phyloP scores from a whole-genome alignment of 345 rosid species.

The Melaleuca alternifolia region DNA sequence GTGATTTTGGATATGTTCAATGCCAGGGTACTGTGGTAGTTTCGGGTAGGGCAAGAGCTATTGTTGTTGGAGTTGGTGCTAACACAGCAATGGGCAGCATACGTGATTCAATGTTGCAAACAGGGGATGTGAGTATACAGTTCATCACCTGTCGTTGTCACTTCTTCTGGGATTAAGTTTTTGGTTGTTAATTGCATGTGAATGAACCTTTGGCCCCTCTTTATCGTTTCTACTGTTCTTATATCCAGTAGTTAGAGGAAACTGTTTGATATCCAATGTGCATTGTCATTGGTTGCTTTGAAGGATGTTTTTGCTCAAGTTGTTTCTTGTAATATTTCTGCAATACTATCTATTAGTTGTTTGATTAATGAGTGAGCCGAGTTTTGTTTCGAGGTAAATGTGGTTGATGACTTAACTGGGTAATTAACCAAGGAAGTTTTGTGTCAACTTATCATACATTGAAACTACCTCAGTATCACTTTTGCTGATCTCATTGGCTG shows the following conservation, averaged over 20 bases:
- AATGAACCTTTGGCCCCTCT: neutral
- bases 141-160: neutral
- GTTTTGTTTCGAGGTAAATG: neutral
- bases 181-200: neutral
- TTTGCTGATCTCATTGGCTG: neutral
- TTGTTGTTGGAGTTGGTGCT: slow-evolving; percentile 89
- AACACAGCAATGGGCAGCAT: slow-evolving; percentile 99
- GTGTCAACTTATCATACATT: neutral
- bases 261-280: neutral
- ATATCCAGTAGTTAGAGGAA: neutral
- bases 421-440: neutral
- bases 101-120: slow-evolving; percentile 89
- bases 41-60: slow-evolving; percentile 91
- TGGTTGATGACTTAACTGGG: neutral
- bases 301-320: neutral
- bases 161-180: neutral
- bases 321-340: neutral
- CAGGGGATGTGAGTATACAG: slow-evolving; percentile 64
- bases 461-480: neutral
- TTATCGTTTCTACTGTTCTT: neutral
- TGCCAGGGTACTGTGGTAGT: slow-evolving; percentile 95
- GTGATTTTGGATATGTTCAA: neutral
- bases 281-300: neutral
- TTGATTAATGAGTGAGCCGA: neutral
- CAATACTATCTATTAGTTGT: neutral